Conservation (phyloP, 2,329 filamentous ascomycete genomes). For the Trichoderma koningiopsis region DNA sequence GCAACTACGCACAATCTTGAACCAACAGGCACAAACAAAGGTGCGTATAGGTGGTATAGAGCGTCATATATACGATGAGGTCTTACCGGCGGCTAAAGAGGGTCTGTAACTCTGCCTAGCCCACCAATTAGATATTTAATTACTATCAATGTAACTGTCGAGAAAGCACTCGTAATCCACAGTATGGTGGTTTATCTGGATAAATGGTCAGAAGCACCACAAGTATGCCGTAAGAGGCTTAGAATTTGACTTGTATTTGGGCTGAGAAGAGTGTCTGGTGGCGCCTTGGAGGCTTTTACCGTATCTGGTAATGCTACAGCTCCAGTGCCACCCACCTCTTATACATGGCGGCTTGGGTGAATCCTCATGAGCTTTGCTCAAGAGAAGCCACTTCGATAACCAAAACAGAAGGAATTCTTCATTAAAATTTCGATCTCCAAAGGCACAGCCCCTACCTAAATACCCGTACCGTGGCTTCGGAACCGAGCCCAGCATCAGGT, state of each 20-base stretch:
- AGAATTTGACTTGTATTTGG: background rate
- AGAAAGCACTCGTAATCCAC: background rate
- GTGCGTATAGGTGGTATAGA: background rate
- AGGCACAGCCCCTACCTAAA: background rate
- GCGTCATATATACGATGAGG: background rate
- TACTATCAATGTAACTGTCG: background rate
- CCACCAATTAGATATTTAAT: background rate
- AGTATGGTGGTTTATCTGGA: background rate
- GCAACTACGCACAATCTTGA: slow-evolving; percentile 1
- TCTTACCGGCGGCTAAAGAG: slow-evolving; percentile 9
- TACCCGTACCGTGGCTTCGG: slow-evolving; percentile 10
- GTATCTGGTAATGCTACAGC: slow-evolving; percentile 1
- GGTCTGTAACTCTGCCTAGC: background rate
- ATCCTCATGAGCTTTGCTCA: background rate
- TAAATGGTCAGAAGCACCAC: background rate
- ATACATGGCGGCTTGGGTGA: background rate
- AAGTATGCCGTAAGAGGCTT: background rate
- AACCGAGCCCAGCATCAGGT: background rate
- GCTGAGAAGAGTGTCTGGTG: slow-evolving; percentile 1
- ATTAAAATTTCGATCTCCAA: background rate
- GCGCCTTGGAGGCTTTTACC: slow-evolving; percentile 7
- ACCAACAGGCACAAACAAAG: slow-evolving; percentile 12
- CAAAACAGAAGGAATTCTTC: background rate
- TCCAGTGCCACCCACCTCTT: background rate
- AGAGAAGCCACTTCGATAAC: background rate